Evolutionary conservation across 305 asterid species (phyloP).

Genomic region (Fraxinus sp.): DNA sequence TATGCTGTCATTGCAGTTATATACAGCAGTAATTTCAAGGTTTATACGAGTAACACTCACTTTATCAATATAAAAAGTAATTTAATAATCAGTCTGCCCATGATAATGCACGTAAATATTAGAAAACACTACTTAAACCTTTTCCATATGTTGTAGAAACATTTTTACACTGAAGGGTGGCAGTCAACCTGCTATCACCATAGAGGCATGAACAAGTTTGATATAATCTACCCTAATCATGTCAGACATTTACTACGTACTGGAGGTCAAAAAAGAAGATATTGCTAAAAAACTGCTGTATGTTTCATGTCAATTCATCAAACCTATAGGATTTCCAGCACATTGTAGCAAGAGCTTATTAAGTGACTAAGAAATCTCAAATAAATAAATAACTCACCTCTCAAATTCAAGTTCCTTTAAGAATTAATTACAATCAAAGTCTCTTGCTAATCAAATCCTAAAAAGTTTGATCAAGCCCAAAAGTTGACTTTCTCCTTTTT

Average conservation of each 20-base stretch:
- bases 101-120: background rate
- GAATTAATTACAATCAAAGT: constrained; percentile 2
- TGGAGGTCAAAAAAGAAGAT: background rate
- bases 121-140: background rate
- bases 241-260: background rate
- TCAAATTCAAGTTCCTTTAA: constrained; percentile 4
- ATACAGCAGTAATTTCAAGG: background rate
- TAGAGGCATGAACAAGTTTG: constrained; percentile 3
- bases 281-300: background rate
- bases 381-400: background rate
- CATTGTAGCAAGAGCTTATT: constrained; percentile 14
- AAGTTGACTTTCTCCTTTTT: constrained; percentile 3
- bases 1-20: constrained; percentile 8
- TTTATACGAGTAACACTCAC: constrained; percentile 6
- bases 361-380: background rate
- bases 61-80: background rate
- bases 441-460: constrained; percentile 23
- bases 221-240: background rate
- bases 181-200: background rate
- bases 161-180: background rate
- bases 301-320: background rate
- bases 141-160: background rate
- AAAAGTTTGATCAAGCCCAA: background rate
- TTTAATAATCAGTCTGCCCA: constrained; percentile 9
- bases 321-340: background rate